Percentiles rank a stretch among this genome's conserved stretches.
These are phyloP conservation scores for Avena sativa DNA, from an alignment of 176 grass and related monocot species.

Conservation along the genomic window DNA sequence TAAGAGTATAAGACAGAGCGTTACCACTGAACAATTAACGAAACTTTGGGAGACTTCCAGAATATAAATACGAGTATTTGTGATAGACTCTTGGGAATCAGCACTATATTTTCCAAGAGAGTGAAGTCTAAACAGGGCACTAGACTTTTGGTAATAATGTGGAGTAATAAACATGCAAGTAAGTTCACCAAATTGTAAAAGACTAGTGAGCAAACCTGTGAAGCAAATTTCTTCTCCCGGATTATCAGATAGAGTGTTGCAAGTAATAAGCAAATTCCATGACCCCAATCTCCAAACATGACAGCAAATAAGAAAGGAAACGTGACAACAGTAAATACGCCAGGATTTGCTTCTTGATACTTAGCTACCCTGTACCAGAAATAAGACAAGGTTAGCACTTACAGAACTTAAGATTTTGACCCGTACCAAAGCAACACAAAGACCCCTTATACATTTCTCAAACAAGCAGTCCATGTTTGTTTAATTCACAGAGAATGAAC, in stretches of 20 bases:
- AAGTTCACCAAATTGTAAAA: constrained; percentile 33
- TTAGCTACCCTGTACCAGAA: constrained; percentile 71
- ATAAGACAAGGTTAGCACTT: constrained; percentile 42
- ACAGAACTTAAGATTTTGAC: constrained; percentile 25
- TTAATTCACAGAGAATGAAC: background rate
- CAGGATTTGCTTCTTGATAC: constrained; percentile 97
- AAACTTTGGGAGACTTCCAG: background rate
- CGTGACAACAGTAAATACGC: constrained; percentile 86
- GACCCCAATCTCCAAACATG: constrained; percentile 99
- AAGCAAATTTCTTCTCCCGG: constrained; percentile 89
- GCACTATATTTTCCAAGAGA: background rate
- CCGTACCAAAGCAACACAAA: background rate
- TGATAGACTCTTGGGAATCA: background rate
- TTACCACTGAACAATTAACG: background rate
- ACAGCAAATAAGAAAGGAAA: constrained; percentile 98
- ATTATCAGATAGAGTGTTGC: constrained; percentile 67
- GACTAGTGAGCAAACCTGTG: constrained; percentile 62
- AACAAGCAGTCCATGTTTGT: constrained; percentile 22
- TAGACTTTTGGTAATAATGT: background rate
- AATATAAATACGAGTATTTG: constrained; percentile 16
- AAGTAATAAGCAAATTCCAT: constrained; percentile 87
- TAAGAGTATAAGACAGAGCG: constrained; percentile 36
- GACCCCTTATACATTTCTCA: background rate
- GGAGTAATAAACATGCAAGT: background rate
- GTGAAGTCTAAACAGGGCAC: background rate